Evolutionary conservation across 768 basidiomycete genomes (phyloP).

Genomic region (Lepiota brunneoincarnata): DNA sequence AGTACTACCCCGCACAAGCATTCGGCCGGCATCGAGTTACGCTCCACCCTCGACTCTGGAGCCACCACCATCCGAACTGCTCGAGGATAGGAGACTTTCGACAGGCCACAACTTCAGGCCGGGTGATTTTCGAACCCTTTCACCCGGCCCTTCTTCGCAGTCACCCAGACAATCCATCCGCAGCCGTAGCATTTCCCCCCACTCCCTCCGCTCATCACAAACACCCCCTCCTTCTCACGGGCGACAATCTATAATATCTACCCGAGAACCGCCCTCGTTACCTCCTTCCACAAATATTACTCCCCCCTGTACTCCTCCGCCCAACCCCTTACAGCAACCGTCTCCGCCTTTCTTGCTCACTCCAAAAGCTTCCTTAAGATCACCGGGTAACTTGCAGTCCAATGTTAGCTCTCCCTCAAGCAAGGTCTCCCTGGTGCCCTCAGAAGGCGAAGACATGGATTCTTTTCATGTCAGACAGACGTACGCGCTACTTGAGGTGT

Average conservation of each 20-base stretch:
- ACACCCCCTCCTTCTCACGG: constrained; percentile 22
- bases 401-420: constrained; percentile 24
- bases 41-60: constrained; percentile 27
- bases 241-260: constrained; percentile 20
- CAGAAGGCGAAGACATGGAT: constrained; percentile 79
- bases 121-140: constrained; percentile 19
- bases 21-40: constrained; percentile 28
- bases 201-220: constrained; percentile 31
- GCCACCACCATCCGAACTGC: constrained; percentile 27
- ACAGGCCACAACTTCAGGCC: constrained; percentile 7
- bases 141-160: constrained; percentile 23
- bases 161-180: constrained; percentile 20
- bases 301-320: constrained; percentile 21
- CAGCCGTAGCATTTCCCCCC: constrained; percentile 22
- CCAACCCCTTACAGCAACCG: constrained; percentile 22
- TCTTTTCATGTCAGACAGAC: constrained; percentile 82
- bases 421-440: constrained; percentile 57
- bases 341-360: constrained; percentile 23
- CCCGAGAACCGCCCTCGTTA: constrained; percentile 31
- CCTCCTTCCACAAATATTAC: constrained; percentile 30
- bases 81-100: constrained; percentile 30
- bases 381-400: constrained; percentile 15
- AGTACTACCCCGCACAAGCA: not conserved
- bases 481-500: constrained; percentile 85
- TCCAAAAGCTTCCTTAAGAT: constrained; percentile 24